A percentile compares a stretch with the other conserved stretches of the same genome.
phyloP scores from a whole-genome alignment of 2,329 filamentous ascomycete genomes.

The Aureobasidium melanogenum region DNA sequence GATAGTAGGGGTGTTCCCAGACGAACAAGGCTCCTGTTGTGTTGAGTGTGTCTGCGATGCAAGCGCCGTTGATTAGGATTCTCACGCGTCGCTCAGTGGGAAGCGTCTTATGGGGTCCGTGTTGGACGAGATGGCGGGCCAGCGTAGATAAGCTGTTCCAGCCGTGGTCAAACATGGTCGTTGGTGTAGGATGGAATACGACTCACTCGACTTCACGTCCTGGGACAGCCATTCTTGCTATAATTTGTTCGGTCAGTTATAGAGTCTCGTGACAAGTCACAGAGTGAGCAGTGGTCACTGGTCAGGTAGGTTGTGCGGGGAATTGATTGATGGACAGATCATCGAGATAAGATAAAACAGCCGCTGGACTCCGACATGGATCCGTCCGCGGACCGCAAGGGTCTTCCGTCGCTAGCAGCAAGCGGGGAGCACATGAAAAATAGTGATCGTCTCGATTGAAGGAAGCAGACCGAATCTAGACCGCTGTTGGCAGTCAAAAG shows the following conservation, averaged over 20 bases:
- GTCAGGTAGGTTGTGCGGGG: not conserved
- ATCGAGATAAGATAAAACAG: not conserved
- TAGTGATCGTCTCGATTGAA: not conserved
- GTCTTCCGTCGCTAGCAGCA: not conserved
- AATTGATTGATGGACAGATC: not conserved
- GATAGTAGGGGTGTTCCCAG: constrained; percentile 40
- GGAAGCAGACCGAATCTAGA: not conserved
- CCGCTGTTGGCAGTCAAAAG: not conserved
- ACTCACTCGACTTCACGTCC: constrained; percentile 5
- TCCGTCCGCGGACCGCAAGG: not conserved
- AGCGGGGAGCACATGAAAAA: not conserved
- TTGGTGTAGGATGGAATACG: not conserved
- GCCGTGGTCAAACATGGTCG: not conserved
- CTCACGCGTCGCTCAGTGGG: constrained; percentile 25
- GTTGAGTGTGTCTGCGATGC: constrained; percentile 26
- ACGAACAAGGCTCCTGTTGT: constrained; percentile 27
- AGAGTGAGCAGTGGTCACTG: not conserved
- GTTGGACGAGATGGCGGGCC: constrained; percentile 31
- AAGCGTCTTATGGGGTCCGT: constrained; percentile 30
- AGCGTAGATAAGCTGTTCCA: constrained; percentile 29
- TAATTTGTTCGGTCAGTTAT: not conserved
- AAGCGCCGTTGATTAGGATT: constrained; percentile 24
- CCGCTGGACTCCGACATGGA: not conserved
- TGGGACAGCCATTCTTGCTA: constrained; percentile 3
- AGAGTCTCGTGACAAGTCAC: not conserved